Conservation (phyloP, 2,329 filamentous ascomycete species). For the Ophiostoma triangulosporum region DNA sequence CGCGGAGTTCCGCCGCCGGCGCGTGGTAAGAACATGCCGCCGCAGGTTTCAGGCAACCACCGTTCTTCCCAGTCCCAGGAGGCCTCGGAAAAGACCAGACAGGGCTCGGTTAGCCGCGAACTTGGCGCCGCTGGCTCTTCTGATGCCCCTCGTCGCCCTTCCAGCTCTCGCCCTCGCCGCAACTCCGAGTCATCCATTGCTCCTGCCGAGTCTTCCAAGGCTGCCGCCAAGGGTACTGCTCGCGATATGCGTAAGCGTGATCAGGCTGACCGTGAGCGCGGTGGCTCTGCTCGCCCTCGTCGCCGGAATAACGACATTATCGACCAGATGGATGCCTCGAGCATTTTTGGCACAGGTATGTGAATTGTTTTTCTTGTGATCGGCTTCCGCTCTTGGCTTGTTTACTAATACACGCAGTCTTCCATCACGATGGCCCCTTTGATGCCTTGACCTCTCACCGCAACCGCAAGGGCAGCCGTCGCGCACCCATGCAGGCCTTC, state of each 20-base stretch:
- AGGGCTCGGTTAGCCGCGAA: slow-evolving; percentile 4
- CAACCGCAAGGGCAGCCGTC: slow-evolving; percentile 68
- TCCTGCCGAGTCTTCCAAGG: slow-evolving; percentile 43
- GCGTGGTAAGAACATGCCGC: slow-evolving; percentile 34
- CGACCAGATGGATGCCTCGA: slow-evolving; percentile 90
- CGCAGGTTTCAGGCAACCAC: slow-evolving; percentile 33
- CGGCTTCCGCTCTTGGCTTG: not conserved
- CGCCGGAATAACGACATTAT: slow-evolving; percentile 71
- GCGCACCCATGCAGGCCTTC: slow-evolving; percentile 93
- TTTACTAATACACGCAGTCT: slow-evolving; percentile 42
- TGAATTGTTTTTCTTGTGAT: slow-evolving; percentile 25
- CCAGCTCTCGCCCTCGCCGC: slow-evolving; percentile 43
- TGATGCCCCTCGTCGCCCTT: slow-evolving; percentile 16
- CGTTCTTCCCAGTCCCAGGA: slow-evolving; percentile 54
- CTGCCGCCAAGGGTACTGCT: slow-evolving; percentile 34
- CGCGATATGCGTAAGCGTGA: slow-evolving; percentile 38
- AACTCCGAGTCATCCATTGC: slow-evolving; percentile 67
- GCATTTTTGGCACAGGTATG: slow-evolving; percentile 83
- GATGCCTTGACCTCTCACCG: slow-evolving; percentile 92
- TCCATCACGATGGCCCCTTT: slow-evolving; percentile 95
- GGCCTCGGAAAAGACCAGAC: slow-evolving; percentile 42
- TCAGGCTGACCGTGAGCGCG: slow-evolving; percentile 35
- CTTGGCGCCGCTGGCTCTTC: not conserved
- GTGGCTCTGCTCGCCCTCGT: slow-evolving; percentile 30
- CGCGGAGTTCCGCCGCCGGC: slow-evolving; percentile 27